Evolutionary conservation across 345 rosid genomes (phyloP).

Genomic region (Physaria fendleri): DNA sequence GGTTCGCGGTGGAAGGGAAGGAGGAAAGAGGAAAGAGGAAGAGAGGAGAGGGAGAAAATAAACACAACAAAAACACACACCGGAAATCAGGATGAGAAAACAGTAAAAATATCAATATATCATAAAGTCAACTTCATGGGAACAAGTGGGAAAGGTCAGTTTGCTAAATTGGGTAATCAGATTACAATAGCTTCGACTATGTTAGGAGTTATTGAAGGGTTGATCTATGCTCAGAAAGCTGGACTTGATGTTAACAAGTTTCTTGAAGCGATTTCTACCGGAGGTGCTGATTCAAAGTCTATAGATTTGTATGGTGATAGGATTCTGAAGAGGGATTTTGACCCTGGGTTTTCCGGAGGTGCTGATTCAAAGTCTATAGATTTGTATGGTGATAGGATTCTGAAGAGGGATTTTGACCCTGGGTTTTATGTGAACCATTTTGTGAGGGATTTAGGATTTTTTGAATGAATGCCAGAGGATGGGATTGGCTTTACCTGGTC

Average conservation of each 20-base stretch:
- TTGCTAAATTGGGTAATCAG: conserved; percentile 74
- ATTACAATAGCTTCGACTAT: conserved; percentile 73
- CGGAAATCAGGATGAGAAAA: too few species aligned
- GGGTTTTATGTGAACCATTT: conserved; percentile 86
- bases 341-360: conserved; percentile 66
- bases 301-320: conserved; percentile 55
- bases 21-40: too few species aligned
- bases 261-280: conserved; percentile 53
- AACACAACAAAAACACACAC: too few species aligned
- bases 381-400: conserved; percentile 51
- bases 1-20: too few species aligned
- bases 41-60: too few species aligned
- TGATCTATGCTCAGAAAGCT: conserved; percentile 63
- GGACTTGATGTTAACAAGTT: conserved; percentile 63
- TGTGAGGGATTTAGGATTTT: conserved; percentile 78
- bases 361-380: conserved; percentile 76
- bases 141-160: conserved; percentile 67
- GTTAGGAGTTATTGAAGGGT: conserved; percentile 83
- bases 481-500: conserved; percentile 80
- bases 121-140: conserved; percentile 82
- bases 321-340: conserved; percentile 76
- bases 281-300: conserved; percentile 75
- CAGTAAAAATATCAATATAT: too few species aligned
- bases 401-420: conserved; percentile 76
- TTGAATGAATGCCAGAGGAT: conserved; percentile 70